Evolutionary conservation across 495 filamentous ascomycete genomes (phyloP).

Genomic region (Lasiosphaeria ovina): DNA sequence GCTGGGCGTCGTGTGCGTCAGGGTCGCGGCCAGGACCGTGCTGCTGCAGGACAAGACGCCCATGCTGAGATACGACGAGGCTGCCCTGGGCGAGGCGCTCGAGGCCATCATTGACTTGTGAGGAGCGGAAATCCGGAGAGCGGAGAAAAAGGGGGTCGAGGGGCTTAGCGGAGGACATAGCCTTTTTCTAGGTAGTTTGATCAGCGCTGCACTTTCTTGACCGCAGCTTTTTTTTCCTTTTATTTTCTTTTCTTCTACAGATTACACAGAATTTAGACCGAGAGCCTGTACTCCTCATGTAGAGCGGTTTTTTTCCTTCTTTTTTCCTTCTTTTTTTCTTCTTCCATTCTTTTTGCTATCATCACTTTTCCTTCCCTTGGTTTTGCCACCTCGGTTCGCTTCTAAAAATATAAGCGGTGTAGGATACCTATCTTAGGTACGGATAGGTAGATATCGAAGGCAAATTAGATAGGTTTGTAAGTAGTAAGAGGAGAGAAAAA

Average conservation of each 20-base stretch:
- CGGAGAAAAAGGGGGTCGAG: not conserved
- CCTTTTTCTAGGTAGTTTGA: too few relatives aligned
- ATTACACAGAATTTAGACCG: not conserved
- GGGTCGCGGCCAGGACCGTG: conserved; percentile 65
- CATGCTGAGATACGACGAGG: conserved; percentile 74
- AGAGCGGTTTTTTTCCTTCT: not conserved
- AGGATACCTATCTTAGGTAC: too few relatives aligned
- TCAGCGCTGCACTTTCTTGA: not conserved
- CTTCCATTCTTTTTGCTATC: too few relatives aligned
- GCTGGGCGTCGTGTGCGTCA: conserved; percentile 73
- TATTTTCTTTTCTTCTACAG: not conserved
- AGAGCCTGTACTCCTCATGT: not conserved
- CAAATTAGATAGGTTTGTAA: too few relatives aligned
- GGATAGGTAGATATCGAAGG: too few relatives aligned
- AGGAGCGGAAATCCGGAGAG: conserved; percentile 29
- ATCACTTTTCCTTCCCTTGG: too few relatives aligned
- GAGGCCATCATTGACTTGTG: conserved; percentile 65
- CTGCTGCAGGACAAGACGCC: conserved; percentile 29
- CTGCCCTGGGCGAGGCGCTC: conserved; percentile 69
- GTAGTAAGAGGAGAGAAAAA: too few relatives aligned
- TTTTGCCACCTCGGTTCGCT: too few relatives aligned
- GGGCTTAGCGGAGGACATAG: too few relatives aligned
- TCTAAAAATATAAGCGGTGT: too few relatives aligned
- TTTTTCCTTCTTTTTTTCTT: not conserved
- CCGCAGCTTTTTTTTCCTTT: not conserved